Percentiles rank a stretch among this genome's conserved stretches.
These are phyloP conservation scores for Calonectria leucothoes DNA, from an alignment of 2,329 filamentous ascomycete genomes.

Conservation along the genomic window DNA sequence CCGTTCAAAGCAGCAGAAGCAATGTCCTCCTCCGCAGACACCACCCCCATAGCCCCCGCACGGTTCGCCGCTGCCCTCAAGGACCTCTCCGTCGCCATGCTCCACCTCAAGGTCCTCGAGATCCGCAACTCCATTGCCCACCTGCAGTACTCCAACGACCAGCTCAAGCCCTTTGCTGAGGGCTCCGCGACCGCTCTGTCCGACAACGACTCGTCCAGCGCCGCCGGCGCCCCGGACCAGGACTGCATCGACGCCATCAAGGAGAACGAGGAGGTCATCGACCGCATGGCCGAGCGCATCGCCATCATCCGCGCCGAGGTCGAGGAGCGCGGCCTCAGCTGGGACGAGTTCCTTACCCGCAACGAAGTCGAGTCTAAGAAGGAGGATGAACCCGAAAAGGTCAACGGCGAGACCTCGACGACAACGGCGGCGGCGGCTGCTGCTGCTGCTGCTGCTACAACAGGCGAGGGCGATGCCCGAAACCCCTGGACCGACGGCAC, in stretches of 20 bases:
- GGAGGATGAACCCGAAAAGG: slow-evolving; percentile 21
- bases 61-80: slow-evolving; percentile 76
- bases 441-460: background rate
- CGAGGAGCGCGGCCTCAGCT: slow-evolving; percentile 65
- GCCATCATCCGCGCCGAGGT: slow-evolving; percentile 74
- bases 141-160: slow-evolving; percentile 78
- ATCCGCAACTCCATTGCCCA: slow-evolving; percentile 80
- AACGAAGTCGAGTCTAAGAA: slow-evolving; percentile 54
- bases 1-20: slow-evolving; percentile 13
- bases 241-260: slow-evolving; percentile 80
- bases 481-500: slow-evolving; percentile 72
- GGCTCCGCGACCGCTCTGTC: slow-evolving; percentile 51
- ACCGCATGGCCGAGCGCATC: slow-evolving; percentile 74
- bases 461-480: slow-evolving; percentile 36
- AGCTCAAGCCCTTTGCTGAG: slow-evolving; percentile 76
- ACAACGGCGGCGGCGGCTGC: background rate
- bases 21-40: slow-evolving; percentile 74
- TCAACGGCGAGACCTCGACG: slow-evolving; percentile 10
- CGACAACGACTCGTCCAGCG: slow-evolving; percentile 17
- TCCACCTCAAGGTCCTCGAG: slow-evolving; percentile 81
- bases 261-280: slow-evolving; percentile 78
- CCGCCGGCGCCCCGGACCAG: slow-evolving; percentile 60
- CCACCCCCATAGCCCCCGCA: slow-evolving; percentile 69
- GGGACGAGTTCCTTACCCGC: slow-evolving; percentile 66
- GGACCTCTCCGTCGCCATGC: slow-evolving; percentile 72